Evolutionary conservation across 1,284 basidiomycete genomes (phyloP), one percentile per base, ranked within the genome.

Genomic region (Sanguinoderma infundibulare): DNA sequence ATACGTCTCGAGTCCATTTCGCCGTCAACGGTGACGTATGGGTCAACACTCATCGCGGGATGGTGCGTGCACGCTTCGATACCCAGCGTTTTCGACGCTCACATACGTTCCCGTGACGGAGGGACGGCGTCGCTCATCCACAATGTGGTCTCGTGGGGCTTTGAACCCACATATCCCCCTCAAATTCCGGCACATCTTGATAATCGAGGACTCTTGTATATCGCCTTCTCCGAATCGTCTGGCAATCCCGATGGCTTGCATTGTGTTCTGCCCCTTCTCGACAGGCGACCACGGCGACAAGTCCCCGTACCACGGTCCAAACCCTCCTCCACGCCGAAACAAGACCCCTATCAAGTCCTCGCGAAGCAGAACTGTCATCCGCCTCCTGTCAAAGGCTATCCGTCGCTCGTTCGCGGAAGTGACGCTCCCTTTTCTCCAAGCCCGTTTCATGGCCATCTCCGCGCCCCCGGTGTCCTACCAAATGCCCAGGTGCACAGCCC

Each of bases 381-480:
- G 24, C 5, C 9, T 32, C 6, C 34, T 20, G 12, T 35, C 32
- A 51, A 34, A 30, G 26, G 15, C 8, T 20, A 36, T 36, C 35
- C 15, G 17, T 30, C 30, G 17, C 30, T 50, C 47, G 28, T 49
- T 36, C 5, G 22, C 9, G 39, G n/a, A 42, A 20, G 6, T 14
- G 28, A 28, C 47, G 28, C 17, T 26, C 17, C 30, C 30, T 30
- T 39, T n/a, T 32, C 32, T 34, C n/a, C 30, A 35, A 51, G 34
- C 12, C 14, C 35, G 49, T 51, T 51, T 51, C 49, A 51, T 14
- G 49, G 5, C 6, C 30, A 51, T 35, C 49, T 20, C 32, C 49
- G 49, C 49, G 49, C 49, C 49, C 34, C 49, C 49, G 49, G 49
- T 51, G 30, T 51, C 49, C 34, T 51, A 51, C 34, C 34, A 51